Base-by-base conservation (phyloP, 2,329 filamentous ascomycete genomes). In the Parascedosporium putredinis region DNA sequence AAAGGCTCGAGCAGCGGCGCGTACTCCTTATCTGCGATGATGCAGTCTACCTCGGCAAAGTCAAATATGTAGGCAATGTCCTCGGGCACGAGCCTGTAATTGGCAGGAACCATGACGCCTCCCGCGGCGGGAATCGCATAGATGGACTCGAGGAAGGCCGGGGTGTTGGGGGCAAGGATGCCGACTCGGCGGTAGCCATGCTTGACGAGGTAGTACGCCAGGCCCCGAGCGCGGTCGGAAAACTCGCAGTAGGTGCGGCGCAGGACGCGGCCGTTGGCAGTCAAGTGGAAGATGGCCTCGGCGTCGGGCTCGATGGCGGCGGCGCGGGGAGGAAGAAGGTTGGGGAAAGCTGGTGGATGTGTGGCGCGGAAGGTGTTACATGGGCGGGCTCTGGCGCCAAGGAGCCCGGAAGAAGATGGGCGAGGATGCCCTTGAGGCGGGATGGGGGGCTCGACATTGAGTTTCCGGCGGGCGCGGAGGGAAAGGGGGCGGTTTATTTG, bases 31-130 rank as follows among this genome's bases (percentile, higher is more conserved):
- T 98, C 93, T 3, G 86, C 88, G 51, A 98, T 83, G 55, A 98
- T 88, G 48, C 79, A 72, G 60, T 98, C 91, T 0, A 87, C 90
- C 51, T 95, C 87, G 5, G 84, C 81, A 67, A 90, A 91, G 36
- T 83, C 79, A 60, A 98, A 88, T 53, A 97, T 95, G 65, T 97
- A 98, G 18, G 78, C 73, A 52, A 98, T 84, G 60, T 98, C 93
- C 54, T 90, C 87, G 31, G 78, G 72, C 63, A 93, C 93, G 43
- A 96, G 70, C 54, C 74, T 63, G 58, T 77, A 77, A 59, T 81
- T 81, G 24, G 66, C 76, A 2, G 76, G 76, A 49, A 95, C 85
- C 53, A 89, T 81, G 22, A 94, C 78, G 6, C 75, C 86, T 1
- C 88, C 88, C 0, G 86, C 86, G 1, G 86, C 90, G 1, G 83